Base-by-base conservation (phyloP, 1,284 basidiomycete genomes). In the Peniophora sp. region DNA sequence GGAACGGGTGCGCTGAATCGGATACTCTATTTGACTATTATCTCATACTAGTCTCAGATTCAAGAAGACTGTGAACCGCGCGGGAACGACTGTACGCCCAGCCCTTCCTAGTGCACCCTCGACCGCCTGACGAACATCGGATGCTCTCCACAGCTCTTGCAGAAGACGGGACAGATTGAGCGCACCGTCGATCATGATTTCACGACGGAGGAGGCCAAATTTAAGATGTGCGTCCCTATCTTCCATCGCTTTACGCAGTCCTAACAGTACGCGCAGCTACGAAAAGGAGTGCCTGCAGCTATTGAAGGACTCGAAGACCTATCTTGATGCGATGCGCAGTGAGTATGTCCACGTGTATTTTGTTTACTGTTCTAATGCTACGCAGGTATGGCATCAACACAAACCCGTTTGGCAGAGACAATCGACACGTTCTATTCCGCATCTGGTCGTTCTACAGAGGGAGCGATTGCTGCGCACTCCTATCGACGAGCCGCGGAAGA, bases 91-190 rank as follows among this genome's bases (percentile, higher is more conserved):
- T 61, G 74, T 86, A 59, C 65, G 73, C 65, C 48, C 52, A 41
- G 55, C 55, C 54, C 54, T 51, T 48, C 53, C 25, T 35, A 20
- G 36, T 50, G 23, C 25, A 35, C 50, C 50, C 48, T 45, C 34
- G 48, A 52, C 56, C 27, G 27, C 47, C 39, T 52, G 34, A 23
- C 49, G 52, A 32, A 56, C 49, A 53, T 25, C 49, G 52, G 49
- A 45, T 47, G 47, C 48, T 19, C 47, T 51, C 20, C 52, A 39
- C 58, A 90, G 88, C 79, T 96, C 62, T 80, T 95, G 69, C 92
- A 96, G 75, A 96, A 96, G 82, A 97, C 95, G 1, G 95, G 95
- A 53, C 94, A 98, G 70, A 90, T 99, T 53, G 96, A 99, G 65
- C 79, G 92, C 27, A 99, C 96, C 0, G 81, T 97, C 24, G 96